These are phyloP conservation scores for Curvularia eragrostidis DNA, from an alignment of 2,329 filamentous ascomycete genomes.

Conservation along the genomic window DNA sequence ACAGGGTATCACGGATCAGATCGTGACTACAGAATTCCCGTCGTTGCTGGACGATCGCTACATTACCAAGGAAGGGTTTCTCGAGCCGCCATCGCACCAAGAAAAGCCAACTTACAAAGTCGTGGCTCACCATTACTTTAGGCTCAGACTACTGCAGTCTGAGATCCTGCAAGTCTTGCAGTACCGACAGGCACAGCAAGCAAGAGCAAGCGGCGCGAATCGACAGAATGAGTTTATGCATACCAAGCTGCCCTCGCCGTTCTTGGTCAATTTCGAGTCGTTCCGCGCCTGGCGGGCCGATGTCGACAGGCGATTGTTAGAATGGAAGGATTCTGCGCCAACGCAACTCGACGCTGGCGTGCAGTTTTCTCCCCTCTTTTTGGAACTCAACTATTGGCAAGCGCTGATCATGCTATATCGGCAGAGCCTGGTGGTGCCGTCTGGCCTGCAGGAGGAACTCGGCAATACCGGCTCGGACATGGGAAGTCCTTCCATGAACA, in stretches of 20 bases:
- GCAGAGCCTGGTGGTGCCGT: constrained; percentile 85
- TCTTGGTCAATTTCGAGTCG: constrained; percentile 80
- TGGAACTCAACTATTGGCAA: constrained; percentile 98
- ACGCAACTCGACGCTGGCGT: constrained; percentile 82
- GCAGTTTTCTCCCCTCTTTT: constrained; percentile 84
- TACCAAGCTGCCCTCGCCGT: constrained; percentile 80
- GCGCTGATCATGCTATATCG: constrained; percentile 95
- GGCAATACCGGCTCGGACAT: constrained; percentile 64
- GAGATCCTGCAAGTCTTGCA: constrained; percentile 95
- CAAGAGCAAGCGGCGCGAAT: constrained; percentile 70
- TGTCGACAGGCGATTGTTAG: constrained; percentile 79
- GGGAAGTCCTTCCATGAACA: constrained; percentile 66
- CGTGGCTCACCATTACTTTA: constrained; percentile 91
- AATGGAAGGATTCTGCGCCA: constrained; percentile 87
- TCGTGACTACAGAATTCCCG: constrained; percentile 94
- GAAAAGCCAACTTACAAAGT: constrained; percentile 83
- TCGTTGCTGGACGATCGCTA: constrained; percentile 86
- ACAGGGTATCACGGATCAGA: constrained; percentile 83
- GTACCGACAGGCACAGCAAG: constrained; percentile 85
- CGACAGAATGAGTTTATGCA: constrained; percentile 75
- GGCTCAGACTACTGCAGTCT: constrained; percentile 85
- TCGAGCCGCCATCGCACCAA: constrained; percentile 63
- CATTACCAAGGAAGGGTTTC: constrained; percentile 80
- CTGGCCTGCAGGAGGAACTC: constrained; percentile 81
- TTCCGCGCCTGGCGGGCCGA: constrained; percentile 89